Evolutionary conservation across 805 yeast species (phyloP).

Genomic region (Candida awuae): DNA sequence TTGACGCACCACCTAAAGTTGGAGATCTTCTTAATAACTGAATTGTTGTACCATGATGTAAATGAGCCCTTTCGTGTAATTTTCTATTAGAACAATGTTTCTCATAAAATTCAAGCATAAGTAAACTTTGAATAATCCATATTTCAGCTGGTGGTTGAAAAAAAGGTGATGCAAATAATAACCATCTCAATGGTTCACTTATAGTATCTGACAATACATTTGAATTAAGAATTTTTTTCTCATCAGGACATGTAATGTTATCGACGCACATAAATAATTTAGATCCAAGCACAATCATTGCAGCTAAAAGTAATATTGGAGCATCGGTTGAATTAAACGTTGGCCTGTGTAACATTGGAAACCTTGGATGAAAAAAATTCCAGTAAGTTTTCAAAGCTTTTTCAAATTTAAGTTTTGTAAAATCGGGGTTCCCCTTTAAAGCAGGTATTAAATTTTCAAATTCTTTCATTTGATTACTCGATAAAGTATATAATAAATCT

Average conservation of each 20-base stretch:
- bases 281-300: constrained; percentile 54
- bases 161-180: constrained; percentile 60
- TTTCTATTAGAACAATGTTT: constrained; percentile 60
- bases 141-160: constrained; percentile 70
- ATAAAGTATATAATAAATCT: constrained; percentile 11
- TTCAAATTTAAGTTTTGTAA: constrained; percentile 23
- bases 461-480: constrained; percentile 17
- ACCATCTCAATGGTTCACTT: constrained; percentile 57
- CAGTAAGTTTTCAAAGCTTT: constrained; percentile 37
- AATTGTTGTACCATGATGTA: constrained; percentile 82
- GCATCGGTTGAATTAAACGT: constrained; percentile 43
- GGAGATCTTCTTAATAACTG: constrained; percentile 73
- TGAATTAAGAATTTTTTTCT: constrained; percentile 18
- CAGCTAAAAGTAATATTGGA: constrained; percentile 42
- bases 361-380: constrained; percentile 52
- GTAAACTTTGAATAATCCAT: constrained; percentile 69
- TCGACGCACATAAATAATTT: constrained; percentile 26
- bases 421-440: constrained; percentile 23
- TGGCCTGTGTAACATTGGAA: constrained; percentile 51
- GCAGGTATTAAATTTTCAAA: constrained; percentile 23
- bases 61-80: constrained; percentile 73
- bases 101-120: constrained; percentile 72
- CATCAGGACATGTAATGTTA: constrained; percentile 18
- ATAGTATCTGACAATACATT: constrained; percentile 38
- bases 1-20: constrained; percentile 64